phyloP scores from a whole-genome alignment of 805 yeast species.

The Pichia scutulata region DNA sequence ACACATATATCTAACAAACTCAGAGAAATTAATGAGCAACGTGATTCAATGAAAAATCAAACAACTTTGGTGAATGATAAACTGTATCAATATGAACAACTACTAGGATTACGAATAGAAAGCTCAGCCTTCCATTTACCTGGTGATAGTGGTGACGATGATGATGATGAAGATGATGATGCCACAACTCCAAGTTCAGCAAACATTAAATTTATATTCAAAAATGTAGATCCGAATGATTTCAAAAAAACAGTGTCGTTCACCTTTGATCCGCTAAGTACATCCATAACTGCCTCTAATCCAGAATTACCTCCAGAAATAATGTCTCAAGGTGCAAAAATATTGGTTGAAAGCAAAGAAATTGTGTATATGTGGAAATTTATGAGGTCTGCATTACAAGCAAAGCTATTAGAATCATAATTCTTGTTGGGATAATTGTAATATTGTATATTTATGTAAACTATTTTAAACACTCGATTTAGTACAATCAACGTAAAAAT shows the following conservation, averaged over 20 bases:
- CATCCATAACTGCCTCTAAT: constrained; percentile 27
- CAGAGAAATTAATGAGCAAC: constrained; percentile 21
- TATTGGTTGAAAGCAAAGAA: constrained; percentile 23
- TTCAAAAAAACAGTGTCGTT: constrained; percentile 37
- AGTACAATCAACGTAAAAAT: too few relatives aligned
- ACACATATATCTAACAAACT: constrained; percentile 18
- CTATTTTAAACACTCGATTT: neutral
- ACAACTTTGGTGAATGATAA: constrained; percentile 34
- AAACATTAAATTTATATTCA: constrained; percentile 34
- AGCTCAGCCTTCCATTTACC: constrained; percentile 14
- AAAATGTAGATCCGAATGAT: constrained; percentile 40
- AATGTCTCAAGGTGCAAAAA: constrained; percentile 13
- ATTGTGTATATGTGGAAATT: constrained; percentile 29
- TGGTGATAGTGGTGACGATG: constrained; percentile 16
- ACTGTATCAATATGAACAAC: constrained; percentile 35
- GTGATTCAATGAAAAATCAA: constrained; percentile 31
- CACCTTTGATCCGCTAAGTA: constrained; percentile 33
- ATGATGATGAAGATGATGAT: constrained; percentile 20
- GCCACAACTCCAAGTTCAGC: constrained; percentile 9
- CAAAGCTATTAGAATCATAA: constrained; percentile 4
- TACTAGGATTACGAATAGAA: constrained; percentile 41
- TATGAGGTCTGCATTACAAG: constrained; percentile 23
- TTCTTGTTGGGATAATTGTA: neutral
- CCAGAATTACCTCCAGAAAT: constrained; percentile 28
- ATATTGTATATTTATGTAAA: neutral